Base-by-base conservation (phyloP, 129 eudicot species). In the Tagetes patula region DNA sequence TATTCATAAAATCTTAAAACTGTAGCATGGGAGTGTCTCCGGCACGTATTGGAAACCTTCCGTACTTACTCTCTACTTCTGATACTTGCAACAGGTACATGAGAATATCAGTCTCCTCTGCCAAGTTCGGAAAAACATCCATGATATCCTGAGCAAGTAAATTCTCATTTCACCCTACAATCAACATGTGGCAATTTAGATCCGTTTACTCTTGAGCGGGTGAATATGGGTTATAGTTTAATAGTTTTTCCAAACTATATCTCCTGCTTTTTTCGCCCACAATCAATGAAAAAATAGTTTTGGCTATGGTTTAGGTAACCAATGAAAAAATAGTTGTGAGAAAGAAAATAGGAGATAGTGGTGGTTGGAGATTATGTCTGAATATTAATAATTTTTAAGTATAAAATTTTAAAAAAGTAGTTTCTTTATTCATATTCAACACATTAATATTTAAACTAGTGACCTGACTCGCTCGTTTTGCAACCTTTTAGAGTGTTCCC, bases 81-180 rank as follows among this genome's bases (percentile, higher is more conserved):
- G 30, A 67, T 13, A n/a, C 49, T 64, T 70, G 45, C 61, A 40
- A 70, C 83, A 90, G 96, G 78, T 85, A 70, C 92, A 78, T 31
- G 95, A 88, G 69, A 91, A 91, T 77, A 80, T 88, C 59, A 77
- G 81, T 61, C 97, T 91, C 46, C 75, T 91, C 53, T 80, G 88
- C 77, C 85, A 86, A 82, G 91, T 90, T 67, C 85, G 91, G 69
- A 85, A 88, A 37, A 88, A 88, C 89, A 81, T 91, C 63, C 49
- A 36, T 39, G 77, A 82, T 60, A 78, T 91, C 53, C 49, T 91
- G 77, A 78, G 54, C 92, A 85, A 65, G 97, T 87, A 82, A 78
- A 7, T 68, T 85, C 74, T 60, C 54, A 12, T 71, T 58, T 68
- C 77, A 36, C 70, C 50, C 8, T 68, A 6, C 52, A 27, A 13